Base-by-base conservation (phyloP, 805 yeast genomes). In the Candida saitoana region DNA sequence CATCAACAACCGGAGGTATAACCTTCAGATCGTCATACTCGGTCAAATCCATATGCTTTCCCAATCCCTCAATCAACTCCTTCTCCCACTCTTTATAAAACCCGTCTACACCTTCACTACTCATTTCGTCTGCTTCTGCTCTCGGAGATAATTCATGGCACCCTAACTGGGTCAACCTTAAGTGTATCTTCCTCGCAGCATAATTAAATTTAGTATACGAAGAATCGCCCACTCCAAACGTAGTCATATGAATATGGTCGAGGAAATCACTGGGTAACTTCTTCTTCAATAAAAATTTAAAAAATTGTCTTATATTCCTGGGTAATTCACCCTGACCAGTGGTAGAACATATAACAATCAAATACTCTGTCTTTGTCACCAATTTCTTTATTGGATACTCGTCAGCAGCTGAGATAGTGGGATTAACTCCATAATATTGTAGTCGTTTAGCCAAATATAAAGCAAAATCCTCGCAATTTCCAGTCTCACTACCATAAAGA, bases 261-360 rank as follows among this genome's bases (percentile, higher is more conserved):
- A 91, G 63, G 22, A 87, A 63, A 50, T 79, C 78, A 0, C 49
- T 20, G 0, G 67, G 93, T 5, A 91, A 73, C 49, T 79, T 80
- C 56, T 74, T 79, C 56, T 76, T 78, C 43, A 87, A 74, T 51
- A 93, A 60, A 47, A 84, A 79, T 49, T 74, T 72, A 95, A 96
- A 85, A 48, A 91, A 77, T 46, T 76, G 78, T 48, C 71, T 70
- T 1, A 84, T 82, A 56, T 87, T 87, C 33, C 84, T 62, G 0
- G 99, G 98, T 25, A 91, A 62, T 47, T 85, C 96, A 19, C 99
- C 99, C 61, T 91, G 97, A 5, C 99, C 98, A 1, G 96, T 84
- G 0, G 99, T 91, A 1, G 96, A 82, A 57, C 95, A 85, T 2
- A 91, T 58, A 0, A 83, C 70, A 17, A 82, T 67, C 40, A 79